Evolutionary conservation across 257 asterid species (phyloP).

Genomic region (Fraxinus excelsior): DNA sequence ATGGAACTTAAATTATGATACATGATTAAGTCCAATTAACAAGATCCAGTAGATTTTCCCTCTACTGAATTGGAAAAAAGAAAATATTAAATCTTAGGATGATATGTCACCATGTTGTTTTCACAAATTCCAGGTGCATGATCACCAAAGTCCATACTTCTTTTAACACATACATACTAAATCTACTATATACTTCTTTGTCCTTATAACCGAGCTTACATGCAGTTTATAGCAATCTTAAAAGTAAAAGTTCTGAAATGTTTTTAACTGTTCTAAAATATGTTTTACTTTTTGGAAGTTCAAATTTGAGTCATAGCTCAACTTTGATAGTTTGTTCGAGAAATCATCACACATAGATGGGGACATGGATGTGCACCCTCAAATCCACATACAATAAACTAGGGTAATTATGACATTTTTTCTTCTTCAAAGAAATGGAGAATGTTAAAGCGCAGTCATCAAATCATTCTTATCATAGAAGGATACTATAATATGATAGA

Average conservation of each 20-base stretch:
- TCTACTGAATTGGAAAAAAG: not conserved
- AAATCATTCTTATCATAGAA: conserved; percentile 6
- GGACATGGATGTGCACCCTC: conserved; percentile 1
- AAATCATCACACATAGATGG: not conserved
- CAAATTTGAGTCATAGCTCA: conserved; percentile 14
- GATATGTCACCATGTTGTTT: not conserved
- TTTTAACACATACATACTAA: not conserved
- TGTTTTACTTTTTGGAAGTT: not conserved
- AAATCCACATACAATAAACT: conserved; percentile 3
- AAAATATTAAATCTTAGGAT: not conserved
- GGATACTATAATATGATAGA: conserved; percentile 13
- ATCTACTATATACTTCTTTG: not conserved
- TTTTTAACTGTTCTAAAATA: conserved; percentile 5
- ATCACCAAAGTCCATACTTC: not conserved
- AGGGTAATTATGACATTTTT: not conserved
- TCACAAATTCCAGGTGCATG: not conserved
- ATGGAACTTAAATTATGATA: not conserved
- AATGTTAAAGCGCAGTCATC: conserved; percentile 13
- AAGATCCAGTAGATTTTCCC: not conserved
- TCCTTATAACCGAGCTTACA: not conserved
- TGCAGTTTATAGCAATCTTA: conserved; percentile 2
- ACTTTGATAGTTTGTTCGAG: not conserved
- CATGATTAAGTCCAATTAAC: not conserved
- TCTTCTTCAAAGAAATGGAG: not conserved
- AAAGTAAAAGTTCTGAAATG: not conserved